Conservation (phyloP, 2,329 filamentous ascomycete genomes). For the Aspergillus sp. region DNA sequence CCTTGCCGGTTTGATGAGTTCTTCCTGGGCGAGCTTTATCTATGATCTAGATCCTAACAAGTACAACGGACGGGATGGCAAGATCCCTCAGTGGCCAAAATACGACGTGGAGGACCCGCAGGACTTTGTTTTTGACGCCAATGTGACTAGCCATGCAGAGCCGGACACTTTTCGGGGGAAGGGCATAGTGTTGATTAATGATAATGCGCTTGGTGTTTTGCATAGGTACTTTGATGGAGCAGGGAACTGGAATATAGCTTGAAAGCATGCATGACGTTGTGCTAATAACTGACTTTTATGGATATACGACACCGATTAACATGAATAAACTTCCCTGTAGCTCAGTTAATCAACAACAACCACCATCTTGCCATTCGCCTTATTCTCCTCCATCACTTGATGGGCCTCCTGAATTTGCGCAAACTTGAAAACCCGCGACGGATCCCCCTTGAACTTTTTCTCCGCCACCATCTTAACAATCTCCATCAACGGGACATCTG, state of each 20-base stretch:
- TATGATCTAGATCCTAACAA: constrained; percentile 5
- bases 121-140: constrained; percentile 12
- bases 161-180: constrained; percentile 5
- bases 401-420: constrained; percentile 9
- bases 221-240: neutral
- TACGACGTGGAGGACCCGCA: neutral
- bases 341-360: neutral
- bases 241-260: too few species aligned
- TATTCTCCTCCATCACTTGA: constrained; percentile 8
- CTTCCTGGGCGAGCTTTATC: constrained; percentile 15
- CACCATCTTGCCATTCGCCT: constrained; percentile 12
- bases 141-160: constrained; percentile 5
- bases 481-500: constrained; percentile 39
- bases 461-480: constrained; percentile 41
- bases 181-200: constrained; percentile 5
- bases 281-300: too few species aligned
- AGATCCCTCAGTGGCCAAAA: constrained; percentile 4
- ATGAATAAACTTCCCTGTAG: too few species aligned
- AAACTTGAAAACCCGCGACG: constrained; percentile 3
- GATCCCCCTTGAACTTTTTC: constrained; percentile 21
- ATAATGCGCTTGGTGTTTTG: constrained; percentile 1
- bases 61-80: neutral
- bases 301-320: too few species aligned
- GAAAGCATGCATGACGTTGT: too few species aligned
- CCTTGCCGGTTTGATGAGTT: constrained; percentile 5